phyloP scores from a whole-genome alignment of 768 basidiomycete species.

The Amanita jacksonii region DNA sequence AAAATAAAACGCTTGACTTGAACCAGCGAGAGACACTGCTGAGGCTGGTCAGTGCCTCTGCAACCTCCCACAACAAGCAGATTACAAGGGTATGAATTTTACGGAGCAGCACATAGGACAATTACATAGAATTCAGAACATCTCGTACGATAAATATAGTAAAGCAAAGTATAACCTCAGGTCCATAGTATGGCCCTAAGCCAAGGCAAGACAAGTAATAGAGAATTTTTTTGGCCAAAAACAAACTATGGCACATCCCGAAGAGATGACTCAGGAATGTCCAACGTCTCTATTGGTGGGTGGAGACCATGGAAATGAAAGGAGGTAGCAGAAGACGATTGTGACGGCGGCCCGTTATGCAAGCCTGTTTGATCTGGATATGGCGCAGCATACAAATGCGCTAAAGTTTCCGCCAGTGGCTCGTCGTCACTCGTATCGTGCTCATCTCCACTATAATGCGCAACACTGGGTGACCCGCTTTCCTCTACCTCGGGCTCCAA shows the following conservation, averaged over 20 bases:
- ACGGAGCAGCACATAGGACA: too few relatives aligned
- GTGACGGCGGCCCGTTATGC: not conserved
- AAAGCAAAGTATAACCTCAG: not conserved
- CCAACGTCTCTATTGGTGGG: conserved; percentile 6
- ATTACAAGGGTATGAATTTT: not conserved
- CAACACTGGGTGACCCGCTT: conserved; percentile 5
- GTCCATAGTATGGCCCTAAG: not conserved
- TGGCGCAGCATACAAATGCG: not conserved
- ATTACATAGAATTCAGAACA: too few relatives aligned
- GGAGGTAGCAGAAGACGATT: not conserved
- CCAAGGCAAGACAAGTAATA: conserved; percentile 1
- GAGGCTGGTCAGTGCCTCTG: not conserved
- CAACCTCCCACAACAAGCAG: not conserved
- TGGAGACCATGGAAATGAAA: not conserved
- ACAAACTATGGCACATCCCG: not conserved
- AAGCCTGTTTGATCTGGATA: not conserved
- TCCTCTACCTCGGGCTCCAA: conserved; percentile 7
- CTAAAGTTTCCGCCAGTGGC: not conserved
- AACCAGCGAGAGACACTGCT: conserved; percentile 4
- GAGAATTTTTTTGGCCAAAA: too few relatives aligned
- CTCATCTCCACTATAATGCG: conserved; percentile 8
- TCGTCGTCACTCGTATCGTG: not conserved
- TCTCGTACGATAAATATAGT: not conserved
- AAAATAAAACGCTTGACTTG: conserved; percentile 4
- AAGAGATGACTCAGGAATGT: conserved; percentile 7